phyloP scores from a whole-genome alignment of 192 early-diverging fungal genomes.

The Mortierella claussenii region DNA sequence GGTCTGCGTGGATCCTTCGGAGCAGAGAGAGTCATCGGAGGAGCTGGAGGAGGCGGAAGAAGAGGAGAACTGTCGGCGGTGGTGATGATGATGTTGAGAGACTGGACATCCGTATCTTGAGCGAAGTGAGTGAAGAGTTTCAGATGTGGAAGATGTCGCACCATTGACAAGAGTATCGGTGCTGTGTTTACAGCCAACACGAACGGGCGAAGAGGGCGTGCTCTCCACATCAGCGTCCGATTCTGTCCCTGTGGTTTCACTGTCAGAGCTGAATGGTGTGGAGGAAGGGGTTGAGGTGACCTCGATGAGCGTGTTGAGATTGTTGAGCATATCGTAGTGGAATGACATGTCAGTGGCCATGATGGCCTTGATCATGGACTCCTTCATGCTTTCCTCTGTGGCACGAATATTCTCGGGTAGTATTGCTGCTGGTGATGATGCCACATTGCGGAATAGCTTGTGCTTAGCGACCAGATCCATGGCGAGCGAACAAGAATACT shows the following conservation, averaged over 20 bases:
- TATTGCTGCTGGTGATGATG: conserved; percentile 42
- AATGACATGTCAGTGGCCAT: conserved; percentile 92
- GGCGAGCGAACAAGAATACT: conserved; percentile 82
- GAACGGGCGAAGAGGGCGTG: conserved; percentile 1
- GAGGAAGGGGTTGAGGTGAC: conserved; percentile 35
- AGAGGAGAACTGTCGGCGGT: conserved; percentile 32
- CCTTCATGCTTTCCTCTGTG: conserved; percentile 57
- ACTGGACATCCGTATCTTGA: conserved; percentile 7
- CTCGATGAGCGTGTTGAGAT: conserved; percentile 58
- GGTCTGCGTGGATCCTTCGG: conserved; percentile 24
- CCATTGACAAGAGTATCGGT: no score
- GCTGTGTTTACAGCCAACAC: background rate
- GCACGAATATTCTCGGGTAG: conserved; percentile 60
- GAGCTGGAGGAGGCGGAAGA: conserved; percentile 39
- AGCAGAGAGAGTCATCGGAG: conserved; percentile 23
- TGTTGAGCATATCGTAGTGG: conserved; percentile 79
- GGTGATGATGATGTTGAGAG: background rate
- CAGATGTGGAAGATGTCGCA: background rate
- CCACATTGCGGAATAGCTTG: conserved; percentile 69
- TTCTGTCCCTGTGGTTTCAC: conserved; percentile 17
- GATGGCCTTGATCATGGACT: conserved; percentile 75
- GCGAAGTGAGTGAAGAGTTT: background rate
- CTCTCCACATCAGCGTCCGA: conserved; percentile 12
- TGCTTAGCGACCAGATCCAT: conserved; percentile 82
- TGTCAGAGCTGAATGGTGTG: conserved; percentile 24